Percentiles rank a stretch among this genome's conserved stretches.
Evolutionary conservation across 1,284 basidiomycete species (phyloP).

Genomic region (Moesziomyces sp.): DNA sequence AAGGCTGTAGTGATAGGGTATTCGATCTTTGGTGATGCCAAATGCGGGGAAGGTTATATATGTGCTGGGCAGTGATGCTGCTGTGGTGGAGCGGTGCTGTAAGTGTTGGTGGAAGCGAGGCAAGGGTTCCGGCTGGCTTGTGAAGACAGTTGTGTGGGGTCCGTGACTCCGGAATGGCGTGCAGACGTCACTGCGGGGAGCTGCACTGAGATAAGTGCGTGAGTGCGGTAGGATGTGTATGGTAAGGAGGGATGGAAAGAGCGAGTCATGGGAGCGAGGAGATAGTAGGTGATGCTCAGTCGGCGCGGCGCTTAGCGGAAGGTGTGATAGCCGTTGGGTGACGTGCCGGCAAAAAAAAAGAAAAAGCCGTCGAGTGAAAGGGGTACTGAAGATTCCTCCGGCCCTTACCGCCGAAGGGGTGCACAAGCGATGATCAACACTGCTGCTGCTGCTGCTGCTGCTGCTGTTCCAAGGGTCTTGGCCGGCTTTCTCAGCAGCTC

Average conservation of each 20-base stretch:
- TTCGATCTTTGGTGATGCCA: too few relatives aligned
- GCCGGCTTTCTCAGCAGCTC: too few relatives aligned
- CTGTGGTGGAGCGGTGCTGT: background rate
- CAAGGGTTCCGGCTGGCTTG: background rate
- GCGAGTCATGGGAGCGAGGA: background rate
- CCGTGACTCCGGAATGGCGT: background rate
- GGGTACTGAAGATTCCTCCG: background rate
- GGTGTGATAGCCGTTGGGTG: background rate
- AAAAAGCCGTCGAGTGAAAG: background rate
- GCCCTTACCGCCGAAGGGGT: background rate
- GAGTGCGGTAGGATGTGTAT: background rate
- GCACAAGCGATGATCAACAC: background rate
- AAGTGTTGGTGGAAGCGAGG: conserved; percentile 2
- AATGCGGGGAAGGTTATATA: conserved; percentile 1
- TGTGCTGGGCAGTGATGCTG: background rate
- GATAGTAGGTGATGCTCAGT: background rate
- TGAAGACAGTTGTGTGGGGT: too few relatives aligned
- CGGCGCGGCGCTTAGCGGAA: background rate
- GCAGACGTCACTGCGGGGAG: background rate
- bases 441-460: too few relatives aligned
- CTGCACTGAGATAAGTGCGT: background rate
- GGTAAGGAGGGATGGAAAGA: background rate
- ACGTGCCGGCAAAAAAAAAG: background rate
- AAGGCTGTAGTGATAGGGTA: background rate
- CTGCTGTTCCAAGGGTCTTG: too few relatives aligned